phyloP scores from a whole-genome alignment of 305 asterid species.

The Ilex paraguariensis region DNA sequence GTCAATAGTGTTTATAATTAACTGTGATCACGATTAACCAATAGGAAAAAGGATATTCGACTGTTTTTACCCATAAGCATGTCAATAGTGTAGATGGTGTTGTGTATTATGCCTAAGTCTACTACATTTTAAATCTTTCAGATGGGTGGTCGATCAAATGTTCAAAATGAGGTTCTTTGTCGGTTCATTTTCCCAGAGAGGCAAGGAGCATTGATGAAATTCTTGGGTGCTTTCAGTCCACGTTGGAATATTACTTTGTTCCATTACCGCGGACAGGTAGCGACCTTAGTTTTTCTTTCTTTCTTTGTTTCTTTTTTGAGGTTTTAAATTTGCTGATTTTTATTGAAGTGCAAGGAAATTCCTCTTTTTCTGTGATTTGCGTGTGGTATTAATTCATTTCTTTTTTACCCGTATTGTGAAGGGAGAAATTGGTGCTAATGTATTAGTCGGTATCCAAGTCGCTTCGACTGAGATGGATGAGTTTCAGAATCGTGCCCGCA shows the following conservation, averaged over 20 bases:
- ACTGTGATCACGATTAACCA: too few species aligned
- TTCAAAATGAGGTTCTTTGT: constrained; percentile 71
- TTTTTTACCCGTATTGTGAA: neutral
- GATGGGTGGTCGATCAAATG: constrained; percentile 93
- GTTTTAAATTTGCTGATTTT: neutral
- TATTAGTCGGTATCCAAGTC: constrained; percentile 17
- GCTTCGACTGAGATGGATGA: constrained; percentile 13
- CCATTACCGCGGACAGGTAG: constrained; percentile 3
- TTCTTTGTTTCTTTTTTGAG: neutral
- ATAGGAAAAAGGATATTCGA: too few species aligned
- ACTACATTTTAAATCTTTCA: constrained; percentile 27
- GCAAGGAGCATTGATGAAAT: constrained; percentile 85
- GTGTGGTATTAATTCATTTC: neutral
- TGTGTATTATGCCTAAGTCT: neutral
- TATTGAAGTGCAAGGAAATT: neutral
- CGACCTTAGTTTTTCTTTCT: neutral
- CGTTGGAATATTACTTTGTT: constrained; percentile 9
- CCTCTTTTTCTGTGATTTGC: neutral
- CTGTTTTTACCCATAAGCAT: neutral
- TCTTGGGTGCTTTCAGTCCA: constrained; percentile 13
- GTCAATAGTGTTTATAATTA: too few species aligned
- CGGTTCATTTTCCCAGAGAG: constrained; percentile 88
- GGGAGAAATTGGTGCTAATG: constrained; percentile 17
- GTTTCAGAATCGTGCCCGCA: constrained; percentile 3
- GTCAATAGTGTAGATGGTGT: neutral